phyloP scores from a whole-genome alignment of 2,329 filamentous ascomycete genomes.

The Chrysoporthe cubensis region DNA sequence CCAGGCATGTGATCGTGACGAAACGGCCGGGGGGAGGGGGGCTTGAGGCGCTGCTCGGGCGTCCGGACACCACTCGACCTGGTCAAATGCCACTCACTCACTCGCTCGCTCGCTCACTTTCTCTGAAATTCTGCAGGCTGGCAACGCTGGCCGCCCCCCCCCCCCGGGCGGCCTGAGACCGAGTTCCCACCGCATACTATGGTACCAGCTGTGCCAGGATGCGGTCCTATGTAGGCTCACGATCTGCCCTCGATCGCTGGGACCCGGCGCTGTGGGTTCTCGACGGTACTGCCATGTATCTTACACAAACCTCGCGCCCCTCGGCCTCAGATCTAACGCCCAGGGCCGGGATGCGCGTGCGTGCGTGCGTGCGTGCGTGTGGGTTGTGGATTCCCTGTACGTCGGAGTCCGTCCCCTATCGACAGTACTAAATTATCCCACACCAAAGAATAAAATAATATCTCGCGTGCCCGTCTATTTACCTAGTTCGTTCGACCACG shows the following conservation, averaged over 20 bases:
- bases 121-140: too few species aligned
- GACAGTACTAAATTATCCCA: too few species aligned
- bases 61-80: slow-evolving; percentile 3
- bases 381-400: too few species aligned
- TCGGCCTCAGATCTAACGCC: slow-evolving; percentile 2
- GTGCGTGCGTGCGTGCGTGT: background rate
- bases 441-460: too few species aligned
- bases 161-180: too few species aligned
- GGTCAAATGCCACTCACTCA: background rate
- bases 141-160: too few species aligned
- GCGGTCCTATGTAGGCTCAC: background rate
- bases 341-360: background rate
- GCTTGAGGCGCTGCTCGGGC: background rate
- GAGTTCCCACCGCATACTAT: too few species aligned
- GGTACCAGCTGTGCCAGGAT: too few species aligned
- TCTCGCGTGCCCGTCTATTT: background rate
- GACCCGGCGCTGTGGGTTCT: background rate
- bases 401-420: background rate
- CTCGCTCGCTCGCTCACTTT: too few species aligned
- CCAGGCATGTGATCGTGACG: slow-evolving; percentile 1
- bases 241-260: background rate
- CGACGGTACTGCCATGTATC: background rate
- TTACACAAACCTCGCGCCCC: background rate
- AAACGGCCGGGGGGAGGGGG: background rate
- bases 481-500: background rate